Conservation (phyloP, 2,329 filamentous ascomycete species). For the Fusarium oxysporum region DNA sequence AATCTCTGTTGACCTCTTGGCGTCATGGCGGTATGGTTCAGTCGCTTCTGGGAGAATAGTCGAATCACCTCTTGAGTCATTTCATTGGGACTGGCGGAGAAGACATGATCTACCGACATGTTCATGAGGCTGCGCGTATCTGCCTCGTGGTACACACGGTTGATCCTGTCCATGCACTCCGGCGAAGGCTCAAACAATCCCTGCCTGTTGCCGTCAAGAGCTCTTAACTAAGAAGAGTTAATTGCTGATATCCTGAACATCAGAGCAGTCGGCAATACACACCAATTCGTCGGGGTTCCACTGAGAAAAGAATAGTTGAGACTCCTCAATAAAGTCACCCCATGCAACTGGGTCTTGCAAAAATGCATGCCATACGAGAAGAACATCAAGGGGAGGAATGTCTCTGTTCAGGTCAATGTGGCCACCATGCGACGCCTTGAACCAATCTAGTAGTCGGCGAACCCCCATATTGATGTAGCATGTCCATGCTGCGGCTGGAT, state of each 20-base stretch:
- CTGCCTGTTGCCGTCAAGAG: neutral
- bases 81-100: neutral
- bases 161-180: conserved; percentile 2
- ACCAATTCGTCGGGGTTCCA: conserved; percentile 30
- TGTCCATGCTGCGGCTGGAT: conserved; percentile 21
- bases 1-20: neutral
- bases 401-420: neutral
- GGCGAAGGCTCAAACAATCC: conserved; percentile 9
- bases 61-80: neutral
- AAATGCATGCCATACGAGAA: conserved; percentile 31
- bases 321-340: neutral
- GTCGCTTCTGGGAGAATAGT: neutral
- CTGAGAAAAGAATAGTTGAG: neutral
- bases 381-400: conserved; percentile 24
- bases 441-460: conserved; percentile 20
- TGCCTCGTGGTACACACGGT: neutral
- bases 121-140: conserved; percentile 12
- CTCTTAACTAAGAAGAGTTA: conserved; percentile 13
- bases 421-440: neutral
- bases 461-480: conserved; percentile 36
- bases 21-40: neutral
- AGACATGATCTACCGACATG: conserved; percentile 7
- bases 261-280: neutral
- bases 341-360: conserved; percentile 13
- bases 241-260: neutral